Conservation (phyloP, 1,139 yeast species). For the Torulaspora pretoriensis region DNA sequence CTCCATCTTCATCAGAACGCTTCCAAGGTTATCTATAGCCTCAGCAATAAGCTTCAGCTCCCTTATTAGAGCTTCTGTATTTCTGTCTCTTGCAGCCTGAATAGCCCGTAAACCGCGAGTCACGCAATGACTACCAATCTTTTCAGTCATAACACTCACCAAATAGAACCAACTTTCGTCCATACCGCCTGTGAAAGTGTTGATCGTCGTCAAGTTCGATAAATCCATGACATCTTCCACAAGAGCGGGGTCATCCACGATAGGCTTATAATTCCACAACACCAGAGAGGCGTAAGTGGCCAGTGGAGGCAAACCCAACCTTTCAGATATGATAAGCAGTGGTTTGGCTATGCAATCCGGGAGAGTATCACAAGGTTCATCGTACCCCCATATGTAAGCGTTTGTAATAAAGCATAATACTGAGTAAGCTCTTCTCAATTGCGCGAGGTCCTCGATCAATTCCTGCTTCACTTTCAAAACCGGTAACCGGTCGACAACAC, state of each 20-base stretch:
- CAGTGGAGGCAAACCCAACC: slow-evolving; percentile 73
- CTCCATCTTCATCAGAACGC: slow-evolving; percentile 75
- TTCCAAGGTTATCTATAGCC: slow-evolving; percentile 69
- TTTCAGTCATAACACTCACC: slow-evolving; percentile 82
- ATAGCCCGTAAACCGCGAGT: slow-evolving; percentile 60
- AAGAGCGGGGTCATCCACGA: slow-evolving; percentile 44
- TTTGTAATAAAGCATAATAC: slow-evolving; percentile 75
- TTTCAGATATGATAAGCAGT: slow-evolving; percentile 52
- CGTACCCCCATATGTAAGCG: slow-evolving; percentile 85
- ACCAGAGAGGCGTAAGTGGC: slow-evolving; percentile 86
- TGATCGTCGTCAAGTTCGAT: slow-evolving; percentile 70
- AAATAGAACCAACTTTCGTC: slow-evolving; percentile 95
- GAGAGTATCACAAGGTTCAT: slow-evolving; percentile 58
- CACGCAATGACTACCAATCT: slow-evolving; percentile 68
- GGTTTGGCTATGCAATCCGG: slow-evolving; percentile 73
- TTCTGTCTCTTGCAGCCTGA: slow-evolving; percentile 47
- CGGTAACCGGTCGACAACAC: slow-evolving; percentile 58
- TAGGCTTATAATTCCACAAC: slow-evolving; percentile 78
- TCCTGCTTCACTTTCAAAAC: slow-evolving; percentile 42
- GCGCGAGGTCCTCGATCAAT: slow-evolving; percentile 38
- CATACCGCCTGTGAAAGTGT: slow-evolving; percentile 83
- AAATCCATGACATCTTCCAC: slow-evolving; percentile 44
- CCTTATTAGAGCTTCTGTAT: slow-evolving; percentile 25
- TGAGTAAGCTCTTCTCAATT: slow-evolving; percentile 75
- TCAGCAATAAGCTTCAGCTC: slow-evolving; percentile 48